Base-by-base conservation (phyloP, 2,329 filamentous ascomycete species). In the Pseudogymnoascus sp. region DNA sequence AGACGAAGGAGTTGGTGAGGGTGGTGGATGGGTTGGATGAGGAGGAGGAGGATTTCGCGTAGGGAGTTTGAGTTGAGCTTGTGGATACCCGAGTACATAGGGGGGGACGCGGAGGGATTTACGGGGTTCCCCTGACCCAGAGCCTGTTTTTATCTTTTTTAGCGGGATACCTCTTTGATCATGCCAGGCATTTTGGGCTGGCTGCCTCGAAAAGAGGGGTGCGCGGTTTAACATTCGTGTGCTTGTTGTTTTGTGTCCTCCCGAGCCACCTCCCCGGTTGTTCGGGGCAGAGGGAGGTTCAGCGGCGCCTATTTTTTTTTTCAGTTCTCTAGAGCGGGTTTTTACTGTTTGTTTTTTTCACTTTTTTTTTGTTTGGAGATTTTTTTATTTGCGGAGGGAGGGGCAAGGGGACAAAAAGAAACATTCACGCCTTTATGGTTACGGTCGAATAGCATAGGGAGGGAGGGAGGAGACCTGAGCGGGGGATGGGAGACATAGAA, bases 1-100 rank as follows among this genome's bases (percentile, higher is more conserved):
- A 91, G 73, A 88, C 87, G 58, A 94, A 92, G 76, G 89, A 89
- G 70, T 75, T 90, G 62, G 81, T 83, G 9, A 72, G 77, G 21
- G 71, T 75, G 33, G 71, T 80, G 30, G 77, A 80, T 62, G 60
- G 19, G 19, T 26, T 59, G 18, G 61, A 33, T 35, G 41, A 38
- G 26, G 59, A 45, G 23, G 57, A 33, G 26, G 58, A 39, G 30
- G 23, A 52, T 52, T 52, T 15, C n/a, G 41, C 41, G 21, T 45
- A 45, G 39, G 13, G 23, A 18, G 3, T 2, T 7, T 4, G 37
- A 3, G 38, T 9, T 8, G 23, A n/a, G 6, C 13, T 15, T 48
- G 41, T 48, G 41, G 21, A 15, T 18, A 28, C 28, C 23, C 41
- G 13, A 28, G 41, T 48, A 48, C 41, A 48, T 48, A 48, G 18